phyloP scores from a whole-genome alignment of 2,329 filamentous ascomycete genomes.

The Fusarium sp. region DNA sequence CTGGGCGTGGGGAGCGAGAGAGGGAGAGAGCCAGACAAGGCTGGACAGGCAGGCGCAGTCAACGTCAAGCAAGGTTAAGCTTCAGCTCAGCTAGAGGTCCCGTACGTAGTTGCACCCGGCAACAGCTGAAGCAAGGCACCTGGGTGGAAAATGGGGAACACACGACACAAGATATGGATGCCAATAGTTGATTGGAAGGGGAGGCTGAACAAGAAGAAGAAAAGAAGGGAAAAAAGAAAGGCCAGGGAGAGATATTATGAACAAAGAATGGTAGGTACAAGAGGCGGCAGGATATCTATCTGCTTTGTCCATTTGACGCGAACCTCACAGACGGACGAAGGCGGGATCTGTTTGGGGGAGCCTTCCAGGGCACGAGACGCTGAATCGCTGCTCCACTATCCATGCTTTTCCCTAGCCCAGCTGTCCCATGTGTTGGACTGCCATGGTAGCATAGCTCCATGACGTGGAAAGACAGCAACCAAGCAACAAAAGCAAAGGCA shows the following conservation, averaged over 20 bases:
- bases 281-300: background rate
- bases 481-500: background rate
- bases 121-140: background rate
- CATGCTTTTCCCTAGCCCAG: background rate
- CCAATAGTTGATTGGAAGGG: background rate
- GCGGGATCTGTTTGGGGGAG: constrained; percentile 3
- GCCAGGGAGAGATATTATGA: background rate
- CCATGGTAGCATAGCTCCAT: background rate
- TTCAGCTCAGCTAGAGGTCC: constrained; percentile 5
- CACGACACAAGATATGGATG: constrained; percentile 10
- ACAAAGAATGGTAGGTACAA: background rate
- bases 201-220: background rate
- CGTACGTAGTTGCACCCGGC: background rate
- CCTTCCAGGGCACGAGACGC: constrained; percentile 16
- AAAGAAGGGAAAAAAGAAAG: background rate
- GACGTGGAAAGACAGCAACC: background rate
- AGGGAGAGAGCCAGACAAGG: constrained; percentile 14
- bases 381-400: constrained; percentile 24
- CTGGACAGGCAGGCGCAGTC: constrained; percentile 27
- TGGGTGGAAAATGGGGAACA: background rate
- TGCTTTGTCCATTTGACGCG: background rate
- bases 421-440: too few relatives aligned
- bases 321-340: background rate
- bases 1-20: constrained; percentile 4
- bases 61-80: background rate